Conservation (phyloP, 192 early-diverging fungal genomes). For the Coemansia sp. region DNA sequence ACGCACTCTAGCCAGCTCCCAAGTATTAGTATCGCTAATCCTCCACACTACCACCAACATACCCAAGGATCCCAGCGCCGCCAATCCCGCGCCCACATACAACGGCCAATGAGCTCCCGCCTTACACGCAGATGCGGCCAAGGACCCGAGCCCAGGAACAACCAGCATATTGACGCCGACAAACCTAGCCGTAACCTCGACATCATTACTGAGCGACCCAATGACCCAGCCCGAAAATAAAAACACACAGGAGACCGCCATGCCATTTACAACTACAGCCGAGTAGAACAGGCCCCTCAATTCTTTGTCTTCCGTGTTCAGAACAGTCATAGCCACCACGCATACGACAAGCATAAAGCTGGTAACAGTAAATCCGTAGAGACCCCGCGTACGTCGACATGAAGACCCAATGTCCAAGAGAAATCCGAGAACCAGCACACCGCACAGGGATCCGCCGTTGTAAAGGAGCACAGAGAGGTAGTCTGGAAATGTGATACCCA, state of each 20-base stretch:
- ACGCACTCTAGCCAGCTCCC: slow-evolving; percentile 14
- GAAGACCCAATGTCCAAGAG: slow-evolving; percentile 16
- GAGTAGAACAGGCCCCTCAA: slow-evolving; percentile 3
- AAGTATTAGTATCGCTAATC: slow-evolving; percentile 24
- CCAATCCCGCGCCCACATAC: slow-evolving; percentile 15
- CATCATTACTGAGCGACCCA: slow-evolving; percentile 24
- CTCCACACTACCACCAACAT: slow-evolving; percentile 16
- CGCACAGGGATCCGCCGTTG: slow-evolving; percentile 12
- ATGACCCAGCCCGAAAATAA: slow-evolving; percentile 28
- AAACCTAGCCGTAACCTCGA: slow-evolving; percentile 16
- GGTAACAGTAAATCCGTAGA: slow-evolving; percentile 8
- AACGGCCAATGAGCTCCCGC: slow-evolving; percentile 3
- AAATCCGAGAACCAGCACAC: slow-evolving; percentile 5
- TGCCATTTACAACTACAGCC: slow-evolving; percentile 12
- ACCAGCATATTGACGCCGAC: slow-evolving; percentile 5
- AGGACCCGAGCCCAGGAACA: slow-evolving; percentile 8
- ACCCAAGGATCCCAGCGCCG: background rate
- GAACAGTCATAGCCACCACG: slow-evolving; percentile 2
- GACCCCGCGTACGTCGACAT: slow-evolving; percentile 4
- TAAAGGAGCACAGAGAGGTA: slow-evolving; percentile 10
- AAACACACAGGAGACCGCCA: slow-evolving; percentile 21
- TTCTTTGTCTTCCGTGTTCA: background rate
- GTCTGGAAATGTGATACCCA: slow-evolving; percentile 9
- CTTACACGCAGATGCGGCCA: background rate
- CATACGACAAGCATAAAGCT: background rate